Base-by-base conservation (phyloP, 2,329 filamentous ascomycete genomes). In the Fusarium verticillioides region DNA sequence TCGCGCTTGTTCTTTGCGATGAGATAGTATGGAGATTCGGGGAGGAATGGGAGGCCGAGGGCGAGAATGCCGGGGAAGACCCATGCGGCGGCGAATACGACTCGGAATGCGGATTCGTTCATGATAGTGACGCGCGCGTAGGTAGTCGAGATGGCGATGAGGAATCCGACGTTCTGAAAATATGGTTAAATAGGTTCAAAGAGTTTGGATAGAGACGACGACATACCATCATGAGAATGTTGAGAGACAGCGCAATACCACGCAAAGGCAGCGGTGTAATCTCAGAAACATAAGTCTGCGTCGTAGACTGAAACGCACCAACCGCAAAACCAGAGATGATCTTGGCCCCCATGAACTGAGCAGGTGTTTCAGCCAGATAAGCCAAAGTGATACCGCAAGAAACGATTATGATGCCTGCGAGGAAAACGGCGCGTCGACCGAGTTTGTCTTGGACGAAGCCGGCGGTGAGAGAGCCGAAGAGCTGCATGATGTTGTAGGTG, bases 341-440 rank as follows among this genome's bases (percentile, higher is more conserved):
- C 43, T 67, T 67, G 12, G 64, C 64, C 1, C 64, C 64, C 64
- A 66, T 67, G 12, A 67, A 67, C 39, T 67, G 64, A 8, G 64
- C 61, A 5, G 64, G 52, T 26, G 64, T 66, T 9, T 67, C 62
- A 9, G 62, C 62, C 0, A 65, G 18, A n/a, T 63, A 65, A 1
- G 62, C 62, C 9, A 65, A 9, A 19, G 62, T 12, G 9, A 65
- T 47, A 4, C 62, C 62, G 4, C 46, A 39, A n/a, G 58, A 65
- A 6, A 65, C 62, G 23, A 52, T 63, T 4, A 65, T 46, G 6
- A 65, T 34, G 15, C 62, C 62, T 2, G 26, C 28, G 18, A 65
- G 32, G n/a, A 65, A 65, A 0, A 65, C 62, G 10, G 10, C 15
- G 4, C 58, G 39, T 46, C 58, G 39, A 3, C 58, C 58, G 13